Evolutionary conservation across 176 grass and related monocot species (phyloP), one percentile per base, ranked within the genome.

Genomic region (Metroxylon sagu): DNA sequence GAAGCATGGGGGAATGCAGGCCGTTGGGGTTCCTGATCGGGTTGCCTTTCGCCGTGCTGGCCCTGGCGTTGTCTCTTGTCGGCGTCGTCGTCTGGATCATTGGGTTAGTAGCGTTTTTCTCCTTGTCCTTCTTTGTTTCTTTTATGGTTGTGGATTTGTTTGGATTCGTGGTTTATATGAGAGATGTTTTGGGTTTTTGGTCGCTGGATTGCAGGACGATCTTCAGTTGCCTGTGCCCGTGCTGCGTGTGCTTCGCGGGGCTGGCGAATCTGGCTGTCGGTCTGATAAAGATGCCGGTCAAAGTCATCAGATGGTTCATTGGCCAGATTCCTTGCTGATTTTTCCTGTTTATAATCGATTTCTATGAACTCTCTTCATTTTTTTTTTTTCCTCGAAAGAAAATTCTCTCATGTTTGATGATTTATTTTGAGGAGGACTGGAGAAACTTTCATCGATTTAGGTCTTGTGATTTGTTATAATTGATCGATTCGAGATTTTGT

Each of bases 251-350:
- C 67, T 88, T 61, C 60, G 30, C 67, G 0, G 75, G 26, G 43
- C 50, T 61, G 4, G 75, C 71, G 16, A 79, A 80, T 61, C 18
- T 83, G 35, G 84, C 84, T 6, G 75, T 82, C 26, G 57, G n/a
- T 61, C 84, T 88, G 50, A 71, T 88, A 21, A 82, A 83, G 70
- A 57, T 83, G 64, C 79, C 85, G 12, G 52, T 88, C 56, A 82
- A 79, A 58, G 76, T 88, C 19, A 75, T 88, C 62, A 60, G 69
- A 10, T 88, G 75, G 61, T 88, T 88, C 62, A 26, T 74, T 29
- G 21, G 62, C 26, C 75, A 83, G 48, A 79, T 88, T 52, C 85
- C 85, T 29, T 80, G 85, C 61, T 82, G 71, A 70, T 25, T 57
- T 55, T 48, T 63, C 3, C 21, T 21, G 10, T 4, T n/a, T 3